Evolutionary conservation across 2,329 filamentous ascomycete genomes (phyloP), one percentile per base, ranked within the genome.

Genomic region (Byssothecium circinans): DNA sequence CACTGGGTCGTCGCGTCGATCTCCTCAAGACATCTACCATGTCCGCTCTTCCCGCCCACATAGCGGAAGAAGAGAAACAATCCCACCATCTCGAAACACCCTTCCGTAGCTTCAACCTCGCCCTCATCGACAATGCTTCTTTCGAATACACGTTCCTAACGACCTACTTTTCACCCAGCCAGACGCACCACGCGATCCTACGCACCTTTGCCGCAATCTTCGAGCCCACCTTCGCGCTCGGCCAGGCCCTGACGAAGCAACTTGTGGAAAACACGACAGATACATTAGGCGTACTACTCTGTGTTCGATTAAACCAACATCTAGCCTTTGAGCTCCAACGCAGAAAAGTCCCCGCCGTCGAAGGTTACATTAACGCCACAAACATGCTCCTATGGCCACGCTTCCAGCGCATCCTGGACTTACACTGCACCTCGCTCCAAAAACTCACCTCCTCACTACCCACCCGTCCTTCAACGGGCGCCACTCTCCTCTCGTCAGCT

Each of bases 321-420:
- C 86, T 92, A 49, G 91, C 94, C 14, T 99, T 99, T 67, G 89
- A 95, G 70, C 80, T 97, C 27, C 94, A 99, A 70, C 83, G 92
- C 10, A 85, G 92, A 45, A 92, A 95, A 66, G 84, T 97, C 1
- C 94, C 94, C 0, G 86, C 90, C 4, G 85, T 89, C 2, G 94
- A 99, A 65, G 81, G 84, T 32, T 99, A 99, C 67, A 86, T 96
- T 67, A 99, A 99, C 68, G 91, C 85, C 37, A 95, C 90, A 4
- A 91, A 88, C 64, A 99, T 99, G 90, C 82, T 94, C 2, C 82
- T 99, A 5, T 99, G 94, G 94, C 94, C 94, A 7, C 86, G 92
- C 20, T 88, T 99, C 62, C 95, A 99, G 71, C 83, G 89, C 47
- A 85, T 96, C 60, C 95, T 99, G 84, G 91, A 96, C 67, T 81